Percentiles rank a stretch among this genome's conserved stretches.
phyloP scores from a whole-genome alignment of 306 rosid genomes.

The Inga oerstediana region DNA sequence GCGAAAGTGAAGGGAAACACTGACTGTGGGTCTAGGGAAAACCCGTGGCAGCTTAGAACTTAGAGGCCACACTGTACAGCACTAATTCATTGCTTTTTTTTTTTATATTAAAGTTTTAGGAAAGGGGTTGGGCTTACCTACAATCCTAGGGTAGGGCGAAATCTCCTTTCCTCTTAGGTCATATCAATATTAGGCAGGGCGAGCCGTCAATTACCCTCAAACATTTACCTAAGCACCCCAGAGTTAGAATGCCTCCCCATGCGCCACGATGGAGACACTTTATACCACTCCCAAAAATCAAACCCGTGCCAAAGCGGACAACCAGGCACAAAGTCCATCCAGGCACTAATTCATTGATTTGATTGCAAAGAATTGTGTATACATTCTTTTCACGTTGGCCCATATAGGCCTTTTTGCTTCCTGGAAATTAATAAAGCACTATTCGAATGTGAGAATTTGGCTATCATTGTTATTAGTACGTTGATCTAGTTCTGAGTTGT shows the following conservation, averaged over 20 bases:
- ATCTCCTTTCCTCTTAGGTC: no score
- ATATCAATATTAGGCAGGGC: no score
- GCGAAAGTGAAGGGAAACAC: conserved; percentile 15
- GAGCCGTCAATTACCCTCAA: no score
- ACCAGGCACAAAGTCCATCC: no score
- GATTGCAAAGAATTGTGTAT: conserved; percentile 22
- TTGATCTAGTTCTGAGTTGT: neutral
- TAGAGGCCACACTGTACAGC: conserved; percentile 26
- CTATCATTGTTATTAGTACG: neutral
- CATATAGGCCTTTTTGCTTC: neutral
- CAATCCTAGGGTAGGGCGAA: no score
- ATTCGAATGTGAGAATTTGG: neutral
- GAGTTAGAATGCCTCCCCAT: no score
- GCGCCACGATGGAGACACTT: no score
- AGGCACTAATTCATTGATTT: conserved; percentile 23
- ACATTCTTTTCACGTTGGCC: neutral
- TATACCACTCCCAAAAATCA: no score
- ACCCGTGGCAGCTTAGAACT: neutral
- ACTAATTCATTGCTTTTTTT: conserved; percentile 17
- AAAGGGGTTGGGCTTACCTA: no score
- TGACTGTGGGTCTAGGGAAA: conserved; percentile 6
- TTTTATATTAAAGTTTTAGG: no score
- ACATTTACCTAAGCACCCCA: no score
- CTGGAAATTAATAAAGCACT: neutral
- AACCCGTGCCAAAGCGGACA: no score